These are phyloP conservation scores for Cladosporium phlei DNA, from an alignment of 2,329 filamentous ascomycete genomes.

Conservation along the genomic window DNA sequence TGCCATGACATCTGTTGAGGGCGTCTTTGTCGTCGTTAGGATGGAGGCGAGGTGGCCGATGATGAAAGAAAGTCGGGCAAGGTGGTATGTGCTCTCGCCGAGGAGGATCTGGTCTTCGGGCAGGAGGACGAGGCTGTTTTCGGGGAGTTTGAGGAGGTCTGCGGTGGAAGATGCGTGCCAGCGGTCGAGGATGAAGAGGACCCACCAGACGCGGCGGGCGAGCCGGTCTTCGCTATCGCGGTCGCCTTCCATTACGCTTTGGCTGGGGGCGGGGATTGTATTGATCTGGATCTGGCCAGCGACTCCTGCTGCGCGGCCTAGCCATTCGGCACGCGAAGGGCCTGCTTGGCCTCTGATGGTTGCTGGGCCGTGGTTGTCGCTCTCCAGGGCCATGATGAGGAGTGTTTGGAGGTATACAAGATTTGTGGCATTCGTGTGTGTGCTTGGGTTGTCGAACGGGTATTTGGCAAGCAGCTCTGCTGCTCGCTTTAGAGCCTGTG, in stretches of 20 bases:
- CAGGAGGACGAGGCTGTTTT: slow-evolving; percentile 56
- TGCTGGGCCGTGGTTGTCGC: slow-evolving; percentile 53
- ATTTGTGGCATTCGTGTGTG: slow-evolving; percentile 40
- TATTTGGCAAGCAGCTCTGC: slow-evolving; percentile 41
- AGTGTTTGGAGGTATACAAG: slow-evolving; percentile 62
- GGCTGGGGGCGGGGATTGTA: slow-evolving; percentile 39
- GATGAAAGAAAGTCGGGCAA: slow-evolving; percentile 59
- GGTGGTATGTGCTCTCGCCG: slow-evolving; percentile 59
- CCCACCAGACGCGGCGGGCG: slow-evolving; percentile 65
- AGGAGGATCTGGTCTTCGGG: slow-evolving; percentile 57
- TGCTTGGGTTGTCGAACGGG: slow-evolving; percentile 41
- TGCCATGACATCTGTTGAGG: slow-evolving; percentile 41
- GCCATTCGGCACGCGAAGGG: slow-evolving; percentile 50
- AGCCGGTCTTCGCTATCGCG: slow-evolving; percentile 59
- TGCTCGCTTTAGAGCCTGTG: slow-evolving; percentile 37
- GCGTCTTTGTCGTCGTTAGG: slow-evolving; percentile 42
- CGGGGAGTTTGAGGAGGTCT: slow-evolving; percentile 58
- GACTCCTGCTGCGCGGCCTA: slow-evolving; percentile 62
- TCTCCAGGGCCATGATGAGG: slow-evolving; percentile 61
- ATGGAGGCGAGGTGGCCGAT: slow-evolving; percentile 52
- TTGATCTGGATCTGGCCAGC: slow-evolving; percentile 63
- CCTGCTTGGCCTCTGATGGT: slow-evolving; percentile 43
- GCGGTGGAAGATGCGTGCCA: slow-evolving; percentile 68
- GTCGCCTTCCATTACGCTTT: slow-evolving; percentile 43
- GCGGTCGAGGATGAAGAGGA: slow-evolving; percentile 64